Percentiles rank a stretch among this genome's conserved stretches.
phyloP scores from a whole-genome alignment of 2,329 filamentous ascomycete species.

The Rutstroemia sydowiana region DNA sequence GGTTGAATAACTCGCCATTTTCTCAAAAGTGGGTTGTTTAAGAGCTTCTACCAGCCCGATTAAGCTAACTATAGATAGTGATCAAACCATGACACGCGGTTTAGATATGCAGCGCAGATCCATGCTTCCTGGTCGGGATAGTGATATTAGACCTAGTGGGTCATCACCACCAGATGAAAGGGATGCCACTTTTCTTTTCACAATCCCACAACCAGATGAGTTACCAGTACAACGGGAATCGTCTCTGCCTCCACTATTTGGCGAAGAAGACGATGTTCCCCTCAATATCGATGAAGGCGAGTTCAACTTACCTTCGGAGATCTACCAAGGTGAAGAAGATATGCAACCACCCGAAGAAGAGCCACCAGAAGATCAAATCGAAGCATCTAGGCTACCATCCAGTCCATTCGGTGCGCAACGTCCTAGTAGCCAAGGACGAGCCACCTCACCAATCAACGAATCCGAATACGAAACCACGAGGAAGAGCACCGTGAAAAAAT shows the following conservation, averaged over 20 bases:
- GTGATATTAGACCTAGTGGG: slow-evolving; percentile 24
- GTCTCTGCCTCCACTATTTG: background rate
- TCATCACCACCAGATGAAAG: slow-evolving; percentile 26
- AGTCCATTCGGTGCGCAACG: background rate
- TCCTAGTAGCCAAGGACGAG: background rate
- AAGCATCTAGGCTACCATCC: background rate
- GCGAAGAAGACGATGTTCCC: background rate
- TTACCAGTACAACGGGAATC: slow-evolving; percentile 9
- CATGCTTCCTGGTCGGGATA: slow-evolving; percentile 21
- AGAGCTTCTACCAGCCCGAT: too few relatives aligned
- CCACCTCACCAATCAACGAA: background rate
- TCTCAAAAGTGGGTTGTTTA: slow-evolving; percentile 18
- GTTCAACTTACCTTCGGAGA: too few relatives aligned
- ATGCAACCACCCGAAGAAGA: background rate
- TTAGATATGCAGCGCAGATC: slow-evolving; percentile 12
- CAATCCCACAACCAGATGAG: slow-evolving; percentile 25
- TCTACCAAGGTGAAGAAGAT: too few relatives aligned
- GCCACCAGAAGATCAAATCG: background rate
- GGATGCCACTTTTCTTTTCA: slow-evolving; percentile 29
- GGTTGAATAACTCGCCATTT: slow-evolving; percentile 12
- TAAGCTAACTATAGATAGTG: background rate
- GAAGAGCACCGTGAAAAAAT: slow-evolving; percentile 29
- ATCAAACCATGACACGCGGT: background rate
- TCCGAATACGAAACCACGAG: background rate
- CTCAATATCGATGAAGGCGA: too few relatives aligned